Base-by-base conservation (phyloP, 2,329 filamentous ascomycete species). In the Claviceps capensis region DNA sequence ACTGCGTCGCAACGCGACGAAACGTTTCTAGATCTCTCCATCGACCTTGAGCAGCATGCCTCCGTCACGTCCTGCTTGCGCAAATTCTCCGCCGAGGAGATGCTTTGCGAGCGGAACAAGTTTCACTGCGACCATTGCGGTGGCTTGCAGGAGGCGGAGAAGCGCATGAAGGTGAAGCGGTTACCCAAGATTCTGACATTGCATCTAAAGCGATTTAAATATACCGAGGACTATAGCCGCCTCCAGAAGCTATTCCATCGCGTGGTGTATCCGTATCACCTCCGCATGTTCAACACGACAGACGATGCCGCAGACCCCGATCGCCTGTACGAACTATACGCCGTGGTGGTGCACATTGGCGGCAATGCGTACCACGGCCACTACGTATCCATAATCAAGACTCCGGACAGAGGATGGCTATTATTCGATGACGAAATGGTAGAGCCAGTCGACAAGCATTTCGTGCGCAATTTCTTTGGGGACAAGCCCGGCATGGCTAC, bases 341-440 rank as follows among this genome's bases (percentile, higher is more conserved):
- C 91, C 0, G 90, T 98, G 3, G 89, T 98, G 9, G 88, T 98
- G 22, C 93, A 98, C 62, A 97, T 98, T 57, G 93, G 93, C 50
- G 89, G 89, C 48, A 94, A 95, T 22, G 91, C 93, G 4, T 96
- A 96, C 63, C 93, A 98, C 63, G 93, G 93, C 4, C 93, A 98
- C 66, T 98, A 98, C 61, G 89, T 98, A 36, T 89, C 90, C 5
- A 93, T 98, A 51, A 90, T 98, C 72, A 98, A 98, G 70, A 97
- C 93, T 0, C 84, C 94, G 62, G 93, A 97, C 63, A 82, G 88
- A 50, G 93, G 93, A 30, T 98, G 93, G 93, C 72, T 98, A 43
- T 72, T 98, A 5, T 98, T 98, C 60, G 93, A 98, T 60, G 93
- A 98, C 62, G 93, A 98, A 69, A 89, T 97, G 81, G 93, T 98